A percentile compares a stretch with the other conserved stretches of the same genome.
Conservation (phyloP, 768 basidiomycete species). For the Mycena indigotica region DNA sequence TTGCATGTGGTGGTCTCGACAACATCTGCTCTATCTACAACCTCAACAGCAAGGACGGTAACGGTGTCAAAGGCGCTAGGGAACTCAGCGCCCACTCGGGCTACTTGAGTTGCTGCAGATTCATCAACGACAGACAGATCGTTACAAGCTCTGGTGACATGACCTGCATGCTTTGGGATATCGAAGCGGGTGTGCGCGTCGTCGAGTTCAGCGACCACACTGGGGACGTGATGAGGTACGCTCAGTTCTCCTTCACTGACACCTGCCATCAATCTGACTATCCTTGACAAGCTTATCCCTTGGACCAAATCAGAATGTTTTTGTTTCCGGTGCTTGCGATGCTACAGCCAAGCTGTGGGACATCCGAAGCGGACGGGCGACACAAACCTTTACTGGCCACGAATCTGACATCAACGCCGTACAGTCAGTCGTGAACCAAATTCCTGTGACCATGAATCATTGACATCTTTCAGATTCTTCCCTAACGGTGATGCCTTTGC, state of each 20-base stretch:
- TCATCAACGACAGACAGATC: conserved; percentile 98
- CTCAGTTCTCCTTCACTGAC: conserved; percentile 11
- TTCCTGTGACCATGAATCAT: not conserved
- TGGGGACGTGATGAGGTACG: conserved; percentile 98
- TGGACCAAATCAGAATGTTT: conserved; percentile 88
- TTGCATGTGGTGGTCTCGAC: conserved; percentile 98
- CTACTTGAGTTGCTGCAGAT: conserved; percentile 97
- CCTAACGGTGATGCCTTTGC: conserved; percentile 99
- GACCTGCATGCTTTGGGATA: conserved; percentile 99
- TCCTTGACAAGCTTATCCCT: conserved; percentile 74
- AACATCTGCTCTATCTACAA: conserved; percentile 99
- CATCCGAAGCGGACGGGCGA: conserved; percentile 95
- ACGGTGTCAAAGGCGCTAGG: conserved; percentile 82
- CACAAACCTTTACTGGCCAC: conserved; percentile 97
- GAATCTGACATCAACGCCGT: conserved; percentile 99
- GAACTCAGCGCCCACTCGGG: conserved; percentile 98
- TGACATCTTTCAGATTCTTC: conserved; percentile 75
- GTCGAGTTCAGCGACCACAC: conserved; percentile 99
- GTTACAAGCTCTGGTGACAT: conserved; percentile 98
- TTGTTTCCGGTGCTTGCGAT: conserved; percentile 99
- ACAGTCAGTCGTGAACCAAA: conserved; percentile 61
- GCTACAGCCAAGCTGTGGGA: conserved; percentile 99
- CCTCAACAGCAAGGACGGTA: conserved; percentile 79
- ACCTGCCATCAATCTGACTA: conserved; percentile 20
- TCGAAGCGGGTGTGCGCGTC: conserved; percentile 95